These are phyloP conservation scores for Ogataea paradorogensis DNA, from an alignment of 805 yeast genomes.

Conservation along the genomic window DNA sequence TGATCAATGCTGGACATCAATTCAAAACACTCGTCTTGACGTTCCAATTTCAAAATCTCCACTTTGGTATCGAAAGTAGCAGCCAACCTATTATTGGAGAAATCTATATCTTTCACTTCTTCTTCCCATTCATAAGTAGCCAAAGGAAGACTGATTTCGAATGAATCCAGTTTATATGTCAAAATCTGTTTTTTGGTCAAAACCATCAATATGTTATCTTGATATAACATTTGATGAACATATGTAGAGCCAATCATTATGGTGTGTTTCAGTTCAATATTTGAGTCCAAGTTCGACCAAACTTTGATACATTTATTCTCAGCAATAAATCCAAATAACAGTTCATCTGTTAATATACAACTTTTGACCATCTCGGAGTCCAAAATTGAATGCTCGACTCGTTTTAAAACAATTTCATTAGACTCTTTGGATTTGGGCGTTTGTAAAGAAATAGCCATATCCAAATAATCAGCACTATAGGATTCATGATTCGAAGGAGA, in stretches of 20 bases:
- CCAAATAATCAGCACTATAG: conserved; percentile 18
- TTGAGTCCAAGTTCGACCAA: conserved; percentile 17
- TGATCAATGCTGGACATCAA: conserved; percentile 18
- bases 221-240: conserved; percentile 19
- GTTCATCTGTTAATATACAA: conserved; percentile 10
- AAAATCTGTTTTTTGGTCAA: conserved; percentile 14
- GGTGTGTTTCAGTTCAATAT: conserved; percentile 9
- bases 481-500: conserved; percentile 5
- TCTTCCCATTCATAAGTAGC: conserved; percentile 14
- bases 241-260: conserved; percentile 10
- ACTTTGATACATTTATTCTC: conserved; percentile 21
- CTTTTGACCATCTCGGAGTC: conserved; percentile 1
- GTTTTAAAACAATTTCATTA: conserved; percentile 17
- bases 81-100: conserved; percentile 18
- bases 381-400: conserved; percentile 19
- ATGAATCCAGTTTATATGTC: conserved; percentile 9
- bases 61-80: conserved; percentile 18
- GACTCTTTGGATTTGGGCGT: conserved; percentile 10
- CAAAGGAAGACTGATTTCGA: conserved; percentile 4
- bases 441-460: conserved; percentile 26
- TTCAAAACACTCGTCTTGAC: conserved; percentile 10
- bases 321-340: conserved; percentile 19
- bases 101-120: conserved; percentile 17
- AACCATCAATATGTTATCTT: conserved; percentile 15
- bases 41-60: conserved; percentile 18